Base-by-base conservation (phyloP, 1,284 basidiomycete genomes). In the Exobasidium rhododendri region DNA sequence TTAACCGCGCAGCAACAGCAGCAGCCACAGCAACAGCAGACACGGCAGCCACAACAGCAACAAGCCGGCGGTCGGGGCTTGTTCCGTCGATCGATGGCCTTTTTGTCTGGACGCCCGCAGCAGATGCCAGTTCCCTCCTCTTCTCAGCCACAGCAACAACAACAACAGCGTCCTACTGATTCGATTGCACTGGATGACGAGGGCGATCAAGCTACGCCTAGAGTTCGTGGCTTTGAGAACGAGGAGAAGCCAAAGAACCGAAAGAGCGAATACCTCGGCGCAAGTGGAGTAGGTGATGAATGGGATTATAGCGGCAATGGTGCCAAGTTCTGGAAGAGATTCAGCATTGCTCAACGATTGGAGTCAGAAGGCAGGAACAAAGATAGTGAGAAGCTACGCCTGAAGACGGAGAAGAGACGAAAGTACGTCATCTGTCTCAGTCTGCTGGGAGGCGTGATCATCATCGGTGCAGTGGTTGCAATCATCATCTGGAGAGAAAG, bases 321-420 rank as follows among this genome's bases (percentile, higher is more conserved):
- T 3, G 72, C 70, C 52, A 69, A 69, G 28, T 76, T 76, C 66
- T 76, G 74, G 74, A 62, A 64, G 31, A 68, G 73, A 43, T 76
- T 76, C 61, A 63, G 60, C 22, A 52, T 64, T 29, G 73, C 73
- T 7, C 74, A 76, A 46, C 67, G 66, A 52, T 64, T 60, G 24
- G 66, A 66, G 58, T 53, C 66, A 47, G 65, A 73, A 32, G 64
- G 56, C 3, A 63, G 59, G 26, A 64, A 63, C 54, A 68, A 54
- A 31, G 63, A 63, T 2, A 67, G 65, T 64, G 61, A 64, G 59
- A 57, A 59, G 0, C 29, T 46, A 13, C 53, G 24, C 11, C 24
- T n/a, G 5, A 71, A 67, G 63, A 62, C 61, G 4, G 64, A 13
- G 7, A 61, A 66, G 2, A 62, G 45, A 46, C 57, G 61, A 17